Evolutionary conservation across 2,329 filamentous ascomycete species (phyloP), one percentile per base, ranked within the genome.

Genomic region (Trichoderma guizhouense): DNA sequence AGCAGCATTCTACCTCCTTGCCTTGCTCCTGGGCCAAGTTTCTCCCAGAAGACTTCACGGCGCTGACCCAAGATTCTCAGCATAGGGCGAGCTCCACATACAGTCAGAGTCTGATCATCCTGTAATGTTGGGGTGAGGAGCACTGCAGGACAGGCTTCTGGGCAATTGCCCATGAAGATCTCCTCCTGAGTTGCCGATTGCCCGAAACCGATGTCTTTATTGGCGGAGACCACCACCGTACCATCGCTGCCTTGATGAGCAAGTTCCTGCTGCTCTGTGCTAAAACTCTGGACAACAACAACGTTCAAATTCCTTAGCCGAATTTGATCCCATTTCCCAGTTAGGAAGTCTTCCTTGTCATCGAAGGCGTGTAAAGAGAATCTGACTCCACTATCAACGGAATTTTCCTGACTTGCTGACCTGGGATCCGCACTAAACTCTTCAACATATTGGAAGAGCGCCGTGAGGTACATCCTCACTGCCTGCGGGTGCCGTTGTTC

Each of bases 181-280:
- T 82, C 80, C 69, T 82, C 80, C 51, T 82, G 80, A 0, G 80
- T 82, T 5, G 79, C 80, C 5, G 79, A 81, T 73, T 81, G 76
- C 0, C 81, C 81, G 36, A 82, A 82, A 0, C 79, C 80, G 24
- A 81, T 75, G 32, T 78, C 73, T 43, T 78, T 80, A 71, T 82
- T 82, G 5, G 80, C 78, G 3, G 79, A 79, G 7, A 82, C 73
- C 0, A 81, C 79, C 7, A 77, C 77, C 3, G 77, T 79, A 2
- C 78, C 76, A 7, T 72, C 57, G 7, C 72, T 67, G 1, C 78
- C 76, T 73, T 80, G 78, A 4, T 72, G 39, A 0, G 74, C 61
- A 21, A 75, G 68, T 21, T 76, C 74, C 62, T 77, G 75, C 1
- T 75, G 73, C 12, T 74, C 71, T 0, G 78, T 79, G 36, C 76